A percentile compares a stretch with the other conserved stretches of the same genome.
These are phyloP conservation scores for Starmerella etchellsii DNA, from an alignment of 805 yeast species.

Conservation along the genomic window DNA sequence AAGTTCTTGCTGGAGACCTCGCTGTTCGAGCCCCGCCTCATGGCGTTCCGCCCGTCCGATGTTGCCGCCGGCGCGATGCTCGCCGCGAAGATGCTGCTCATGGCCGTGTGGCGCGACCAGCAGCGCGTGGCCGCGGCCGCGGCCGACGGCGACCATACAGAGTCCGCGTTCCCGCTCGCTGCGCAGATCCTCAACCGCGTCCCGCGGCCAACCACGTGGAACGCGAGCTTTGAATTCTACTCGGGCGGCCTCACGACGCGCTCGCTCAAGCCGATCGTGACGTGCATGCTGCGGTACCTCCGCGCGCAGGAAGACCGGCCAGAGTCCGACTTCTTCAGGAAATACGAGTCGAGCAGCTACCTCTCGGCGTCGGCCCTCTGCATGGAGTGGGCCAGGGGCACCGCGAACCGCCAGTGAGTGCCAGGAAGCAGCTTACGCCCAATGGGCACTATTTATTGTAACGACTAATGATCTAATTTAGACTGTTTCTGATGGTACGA, in stretches of 20 bases:
- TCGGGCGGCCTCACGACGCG: slow-evolving; percentile 76
- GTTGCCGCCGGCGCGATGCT: slow-evolving; percentile 84
- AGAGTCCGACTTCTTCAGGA: slow-evolving; percentile 62
- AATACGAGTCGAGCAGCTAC: slow-evolving; percentile 78
- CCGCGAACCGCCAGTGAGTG: too few relatives aligned
- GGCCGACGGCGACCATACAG: neutral
- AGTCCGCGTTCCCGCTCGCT: neutral
- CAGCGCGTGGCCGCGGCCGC: neutral
- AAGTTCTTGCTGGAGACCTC: slow-evolving; percentile 72
- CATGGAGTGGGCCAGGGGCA: slow-evolving; percentile 25
- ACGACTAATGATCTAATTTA: too few relatives aligned
- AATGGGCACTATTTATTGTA: too few relatives aligned
- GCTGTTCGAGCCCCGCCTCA: slow-evolving; percentile 60
- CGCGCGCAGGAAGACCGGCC: slow-evolving; percentile 76
- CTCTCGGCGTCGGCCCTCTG: slow-evolving; percentile 43
- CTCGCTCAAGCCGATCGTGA: slow-evolving; percentile 59
- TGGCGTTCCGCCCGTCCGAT: slow-evolving; percentile 60
- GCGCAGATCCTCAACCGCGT: neutral
- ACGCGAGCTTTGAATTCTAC: slow-evolving; percentile 74
- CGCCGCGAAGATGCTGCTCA: slow-evolving; percentile 61
- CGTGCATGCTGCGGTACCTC: slow-evolving; percentile 58
- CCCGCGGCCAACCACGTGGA: slow-evolving; percentile 40
- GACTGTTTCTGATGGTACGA: too few relatives aligned
- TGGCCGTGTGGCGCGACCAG: slow-evolving; percentile 9
- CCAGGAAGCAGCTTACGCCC: too few relatives aligned